Conservation (phyloP, 768 basidiomycete species). For the Suillus americanus region DNA sequence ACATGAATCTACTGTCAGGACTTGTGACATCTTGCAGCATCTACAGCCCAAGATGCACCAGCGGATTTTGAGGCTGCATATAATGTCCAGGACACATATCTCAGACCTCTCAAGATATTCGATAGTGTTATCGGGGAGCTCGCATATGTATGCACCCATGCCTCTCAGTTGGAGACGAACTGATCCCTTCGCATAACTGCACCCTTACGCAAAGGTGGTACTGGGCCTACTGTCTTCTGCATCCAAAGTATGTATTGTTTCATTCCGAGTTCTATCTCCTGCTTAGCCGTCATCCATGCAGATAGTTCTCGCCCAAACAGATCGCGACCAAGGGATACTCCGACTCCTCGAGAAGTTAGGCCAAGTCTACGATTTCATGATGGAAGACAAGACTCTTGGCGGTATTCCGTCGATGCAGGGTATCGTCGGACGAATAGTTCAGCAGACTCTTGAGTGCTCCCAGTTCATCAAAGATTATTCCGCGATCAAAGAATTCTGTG, state of each 20-base stretch:
- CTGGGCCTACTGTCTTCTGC: not conserved
- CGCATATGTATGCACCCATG: not conserved
- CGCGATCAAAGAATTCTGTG: conserved; percentile 5
- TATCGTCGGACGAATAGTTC: conserved; percentile 2
- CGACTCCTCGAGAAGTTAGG: conserved; percentile 4
- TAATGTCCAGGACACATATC: not conserved
- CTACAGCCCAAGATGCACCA: not conserved
- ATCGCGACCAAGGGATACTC: not conserved
- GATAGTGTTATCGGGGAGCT: not conserved
- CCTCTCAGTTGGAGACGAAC: not conserved
- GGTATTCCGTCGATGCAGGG: not conserved
- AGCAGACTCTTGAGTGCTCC: conserved; percentile 7
- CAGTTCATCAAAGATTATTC: conserved; percentile 11
- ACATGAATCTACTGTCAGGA: not conserved
- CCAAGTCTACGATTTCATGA: conserved; percentile 6
- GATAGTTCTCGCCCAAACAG: not conserved
- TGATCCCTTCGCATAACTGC: not conserved
- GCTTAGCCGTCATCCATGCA: not conserved
- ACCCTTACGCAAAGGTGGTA: conserved; percentile 6
- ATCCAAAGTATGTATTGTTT: not conserved
- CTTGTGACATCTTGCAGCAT: not conserved
- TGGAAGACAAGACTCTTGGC: not conserved
- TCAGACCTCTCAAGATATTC: not conserved
- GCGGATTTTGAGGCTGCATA: not conserved
- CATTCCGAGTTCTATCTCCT: not conserved